Percentiles rank a stretch among this genome's conserved stretches.
Conservation (phyloP, 1,284 basidiomycete species). For the Neonothopanus nambi region DNA sequence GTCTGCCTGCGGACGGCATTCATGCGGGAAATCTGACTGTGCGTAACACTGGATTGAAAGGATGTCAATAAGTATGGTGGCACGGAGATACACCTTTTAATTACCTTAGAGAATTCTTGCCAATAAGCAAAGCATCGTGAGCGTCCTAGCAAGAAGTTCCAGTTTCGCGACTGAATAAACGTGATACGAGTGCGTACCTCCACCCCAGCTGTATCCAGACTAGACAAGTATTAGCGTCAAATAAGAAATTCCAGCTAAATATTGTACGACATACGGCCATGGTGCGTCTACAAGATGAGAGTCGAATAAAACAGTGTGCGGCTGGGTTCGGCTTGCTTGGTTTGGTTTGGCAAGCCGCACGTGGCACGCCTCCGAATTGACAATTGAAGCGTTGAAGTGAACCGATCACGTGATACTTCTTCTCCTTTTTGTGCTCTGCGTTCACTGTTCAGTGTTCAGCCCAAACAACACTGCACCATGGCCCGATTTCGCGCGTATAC, state of each 20-base stretch:
- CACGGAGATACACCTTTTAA: background rate
- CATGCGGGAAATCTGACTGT: conserved; percentile 71
- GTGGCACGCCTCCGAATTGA: no score
- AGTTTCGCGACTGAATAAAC: background rate
- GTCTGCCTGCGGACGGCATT: conserved; percentile 76
- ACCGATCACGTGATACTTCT: background rate
- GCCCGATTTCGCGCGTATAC: conserved; percentile 42
- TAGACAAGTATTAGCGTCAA: conserved; percentile 16
- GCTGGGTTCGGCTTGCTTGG: no score
- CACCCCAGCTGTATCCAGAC: conserved; percentile 67
- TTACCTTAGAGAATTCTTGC: conserved; percentile 86
- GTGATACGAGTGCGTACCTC: conserved; percentile 44
- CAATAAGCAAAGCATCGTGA: conserved; percentile 92
- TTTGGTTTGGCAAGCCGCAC: no score
- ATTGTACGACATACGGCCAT: conserved; percentile 13
- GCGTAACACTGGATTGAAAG: conserved; percentile 77
- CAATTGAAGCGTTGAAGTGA: no score
- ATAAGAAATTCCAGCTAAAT: background rate
- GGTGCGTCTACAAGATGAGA: background rate
- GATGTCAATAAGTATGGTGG: conserved; percentile 6
- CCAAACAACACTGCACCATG: conserved; percentile 24
- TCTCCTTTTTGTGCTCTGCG: background rate
- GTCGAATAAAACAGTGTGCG: background rate
- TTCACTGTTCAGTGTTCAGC: background rate
- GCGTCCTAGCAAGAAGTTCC: conserved; percentile 53